These are phyloP conservation scores for Metschnikowia amazonensis DNA, from an alignment of 805 yeast genomes.

Conservation along the genomic window DNA sequence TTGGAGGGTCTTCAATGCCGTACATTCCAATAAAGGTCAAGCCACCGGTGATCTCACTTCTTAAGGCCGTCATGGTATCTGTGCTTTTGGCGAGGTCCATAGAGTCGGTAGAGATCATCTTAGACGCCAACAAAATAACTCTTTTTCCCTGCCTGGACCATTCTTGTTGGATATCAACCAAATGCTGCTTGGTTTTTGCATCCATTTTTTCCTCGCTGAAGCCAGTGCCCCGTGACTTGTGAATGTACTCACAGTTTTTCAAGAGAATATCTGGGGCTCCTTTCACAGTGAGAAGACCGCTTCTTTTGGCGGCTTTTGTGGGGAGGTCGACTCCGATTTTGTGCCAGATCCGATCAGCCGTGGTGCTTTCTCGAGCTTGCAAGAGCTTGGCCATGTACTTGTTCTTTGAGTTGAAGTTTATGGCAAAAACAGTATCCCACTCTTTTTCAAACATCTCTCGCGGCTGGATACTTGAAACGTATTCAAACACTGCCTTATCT, in stretches of 20 bases:
- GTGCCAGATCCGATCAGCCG: conserved; percentile 2
- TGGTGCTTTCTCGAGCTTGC: conserved; percentile 11
- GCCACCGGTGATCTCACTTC: conserved; percentile 14
- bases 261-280: conserved; percentile 48
- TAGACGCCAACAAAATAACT: conserved; percentile 29
- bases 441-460: conserved; percentile 8
- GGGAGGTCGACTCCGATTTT: conserved; percentile 13
- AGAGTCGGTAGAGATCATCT: conserved; percentile 16
- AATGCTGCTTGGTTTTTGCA: conserved; percentile 16
- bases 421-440: conserved; percentile 27
- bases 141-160: conserved; percentile 40
- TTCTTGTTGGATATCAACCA: conserved; percentile 24
- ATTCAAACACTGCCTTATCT: conserved; percentile 40
- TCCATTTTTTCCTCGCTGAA: conserved; percentile 15
- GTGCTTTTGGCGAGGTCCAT: conserved; percentile 12
- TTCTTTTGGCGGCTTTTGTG: conserved; percentile 8
- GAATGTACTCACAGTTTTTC: conserved; percentile 23
- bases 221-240: conserved; percentile 6
- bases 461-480: conserved; percentile 24
- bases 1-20: conserved; percentile 45
- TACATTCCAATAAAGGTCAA: conserved; percentile 35
- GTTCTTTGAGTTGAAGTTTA: conserved; percentile 45
- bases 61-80: conserved; percentile 14
- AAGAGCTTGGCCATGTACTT: conserved; percentile 41
- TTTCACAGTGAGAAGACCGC: conserved; percentile 30